phyloP scores from a whole-genome alignment of 345 rosid genomes.

The Populus davidiana region DNA sequence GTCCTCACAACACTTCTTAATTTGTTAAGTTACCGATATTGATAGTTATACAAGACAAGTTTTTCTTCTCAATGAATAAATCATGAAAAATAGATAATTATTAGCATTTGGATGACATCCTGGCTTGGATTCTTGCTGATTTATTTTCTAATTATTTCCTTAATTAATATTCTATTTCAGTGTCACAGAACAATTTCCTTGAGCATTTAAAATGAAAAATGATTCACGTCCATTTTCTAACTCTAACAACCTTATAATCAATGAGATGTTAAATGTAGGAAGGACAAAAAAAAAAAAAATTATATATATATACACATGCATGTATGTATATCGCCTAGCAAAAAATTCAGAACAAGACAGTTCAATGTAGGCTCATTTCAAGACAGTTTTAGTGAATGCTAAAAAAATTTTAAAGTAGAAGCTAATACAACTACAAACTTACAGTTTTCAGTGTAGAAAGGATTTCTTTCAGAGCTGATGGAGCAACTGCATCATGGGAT shows the following conservation, averaged over 20 bases:
- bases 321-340: no score
- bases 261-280: no score
- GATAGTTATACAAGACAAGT: not conserved
- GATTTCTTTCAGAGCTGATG: constrained; percentile 76
- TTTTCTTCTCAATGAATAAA: not conserved
- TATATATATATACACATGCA: no score
- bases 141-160: no score
- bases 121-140: not conserved
- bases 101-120: not conserved
- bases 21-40: not conserved
- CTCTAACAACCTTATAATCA: no score
- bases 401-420: not conserved
- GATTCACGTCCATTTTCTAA: no score
- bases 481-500: constrained; percentile 90
- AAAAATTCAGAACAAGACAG: not conserved
- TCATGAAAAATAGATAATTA: not conserved
- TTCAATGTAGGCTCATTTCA: not conserved
- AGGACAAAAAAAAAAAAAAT: no score
- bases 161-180: no score
- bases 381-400: not conserved
- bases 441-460: constrained; percentile 81
- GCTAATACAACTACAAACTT: constrained; percentile 30
- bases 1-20: not conserved
- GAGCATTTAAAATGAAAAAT: no score
- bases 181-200: no score